phyloP scores from a whole-genome alignment of 1,139 yeast species.

The Yamadazyma conglobata region DNA sequence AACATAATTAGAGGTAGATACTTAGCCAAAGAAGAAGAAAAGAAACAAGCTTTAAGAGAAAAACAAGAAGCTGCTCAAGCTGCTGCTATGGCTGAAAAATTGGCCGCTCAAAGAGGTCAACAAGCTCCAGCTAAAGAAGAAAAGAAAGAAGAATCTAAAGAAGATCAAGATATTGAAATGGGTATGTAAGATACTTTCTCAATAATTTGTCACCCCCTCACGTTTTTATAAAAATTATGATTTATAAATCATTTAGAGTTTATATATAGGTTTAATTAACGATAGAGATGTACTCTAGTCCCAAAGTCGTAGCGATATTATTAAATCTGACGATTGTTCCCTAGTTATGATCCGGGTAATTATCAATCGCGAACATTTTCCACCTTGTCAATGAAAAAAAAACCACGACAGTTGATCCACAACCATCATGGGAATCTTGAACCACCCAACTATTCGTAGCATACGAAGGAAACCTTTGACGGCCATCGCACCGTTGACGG shows the following conservation, averaged over 20 bases:
- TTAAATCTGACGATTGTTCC: too few relatives aligned
- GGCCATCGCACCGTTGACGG: constrained; percentile 43
- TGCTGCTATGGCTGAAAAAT: constrained; percentile 86
- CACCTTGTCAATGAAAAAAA: too few relatives aligned
- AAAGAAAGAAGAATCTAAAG: constrained; percentile 21
- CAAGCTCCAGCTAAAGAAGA: constrained; percentile 33
- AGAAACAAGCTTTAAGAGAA: constrained; percentile 82
- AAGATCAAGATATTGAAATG: constrained; percentile 41
- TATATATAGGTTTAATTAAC: too few relatives aligned
- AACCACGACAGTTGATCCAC: too few relatives aligned
- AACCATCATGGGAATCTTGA: constrained; percentile 6
- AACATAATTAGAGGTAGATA: constrained; percentile 95
- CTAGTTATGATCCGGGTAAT: too few relatives aligned
- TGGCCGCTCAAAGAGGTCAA: constrained; percentile 74
- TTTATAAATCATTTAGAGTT: too few relatives aligned
- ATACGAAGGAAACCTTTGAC: constrained; percentile 60
- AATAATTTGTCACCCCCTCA: too few relatives aligned
- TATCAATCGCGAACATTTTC: too few relatives aligned
- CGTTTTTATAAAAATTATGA: too few relatives aligned
- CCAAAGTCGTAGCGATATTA: too few relatives aligned
- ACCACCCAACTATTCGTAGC: constrained; percentile 33
- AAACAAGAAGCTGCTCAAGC: constrained; percentile 86
- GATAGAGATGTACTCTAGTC: too few relatives aligned
- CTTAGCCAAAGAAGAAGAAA: constrained; percentile 91
- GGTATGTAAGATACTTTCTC: constrained; percentile 23